These are phyloP conservation scores for Capillidium rhysosporum DNA, from an alignment of 371 early-diverging fungal species.

Conservation along the genomic window DNA sequence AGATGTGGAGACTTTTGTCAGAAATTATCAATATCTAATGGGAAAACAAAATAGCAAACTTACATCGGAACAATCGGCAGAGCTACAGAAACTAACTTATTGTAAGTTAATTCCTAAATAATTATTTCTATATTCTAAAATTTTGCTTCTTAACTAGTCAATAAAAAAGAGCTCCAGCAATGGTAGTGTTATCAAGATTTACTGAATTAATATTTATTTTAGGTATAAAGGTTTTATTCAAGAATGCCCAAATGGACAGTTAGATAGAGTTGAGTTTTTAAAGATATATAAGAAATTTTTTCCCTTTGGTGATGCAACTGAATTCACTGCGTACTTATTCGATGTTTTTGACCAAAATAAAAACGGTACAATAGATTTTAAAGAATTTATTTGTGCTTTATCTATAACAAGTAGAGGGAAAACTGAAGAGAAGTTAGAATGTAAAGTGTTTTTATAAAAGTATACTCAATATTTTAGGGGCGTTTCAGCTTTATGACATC, in stretches of 20 bases:
- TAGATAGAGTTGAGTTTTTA: slow-evolving; percentile 71
- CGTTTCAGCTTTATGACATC: slow-evolving; percentile 72
- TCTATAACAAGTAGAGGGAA: slow-evolving; percentile 68
- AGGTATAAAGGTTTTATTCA: slow-evolving; percentile 89
- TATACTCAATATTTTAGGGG: slow-evolving; percentile 12
- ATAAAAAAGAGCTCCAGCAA: slow-evolving; percentile 84
- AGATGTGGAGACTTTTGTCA: too few relatives aligned
- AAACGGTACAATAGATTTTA: slow-evolving; percentile 78
- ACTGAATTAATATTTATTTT: neutral
- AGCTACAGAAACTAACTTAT: slow-evolving; percentile 56
- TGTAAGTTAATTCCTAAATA: slow-evolving; percentile 29
- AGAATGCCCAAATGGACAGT: slow-evolving; percentile 74
- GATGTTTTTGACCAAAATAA: slow-evolving; percentile 74
- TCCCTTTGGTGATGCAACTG: slow-evolving; percentile 84
- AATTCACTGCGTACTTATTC: slow-evolving; percentile 81
- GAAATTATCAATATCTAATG: slow-evolving; percentile 22
- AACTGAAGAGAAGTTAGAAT: slow-evolving; percentile 72
- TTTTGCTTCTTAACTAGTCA: slow-evolving; percentile 29
- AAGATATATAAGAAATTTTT: slow-evolving; percentile 92
- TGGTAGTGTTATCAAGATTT: slow-evolving; percentile 31
- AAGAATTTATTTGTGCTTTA: slow-evolving; percentile 77
- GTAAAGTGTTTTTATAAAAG: slow-evolving; percentile 18
- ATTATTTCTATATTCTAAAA: neutral
- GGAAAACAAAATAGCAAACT: slow-evolving; percentile 73
- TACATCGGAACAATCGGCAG: slow-evolving; percentile 54